Base-by-base conservation (phyloP, 805 yeast species). In the Metschnikowia dekortorum region DNA sequence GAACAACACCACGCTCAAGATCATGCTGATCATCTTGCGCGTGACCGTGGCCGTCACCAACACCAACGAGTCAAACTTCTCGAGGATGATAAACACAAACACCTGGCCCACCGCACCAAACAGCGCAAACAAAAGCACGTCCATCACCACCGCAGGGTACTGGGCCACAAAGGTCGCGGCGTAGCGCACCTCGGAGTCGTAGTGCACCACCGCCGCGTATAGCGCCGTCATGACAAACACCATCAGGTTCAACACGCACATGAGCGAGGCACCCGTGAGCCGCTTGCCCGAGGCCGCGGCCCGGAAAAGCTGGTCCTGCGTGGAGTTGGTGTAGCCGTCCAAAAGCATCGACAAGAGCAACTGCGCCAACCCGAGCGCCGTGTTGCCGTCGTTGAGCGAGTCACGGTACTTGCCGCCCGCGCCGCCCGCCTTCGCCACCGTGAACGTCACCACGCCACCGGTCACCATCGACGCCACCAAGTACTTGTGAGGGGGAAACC, bases 41-140 rank as follows among this genome's bases (percentile, higher is more conserved):
- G 99, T 92, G 8, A 94, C 97, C 0, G 98, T 94, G 14, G 95
- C 92, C 38, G 96, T 92, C 30, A 92, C 90, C 48, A 94, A 73
- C 0, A 87, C 80, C 52, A 94, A 71, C 1, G 97, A 89, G 44
- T 92, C 96, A 63, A 88, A 94, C 51, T 81, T 77, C 58, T 89
- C 94, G 42, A 94, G 70, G 1, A 96, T 89, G 47, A 83, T 68
- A 63, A 91, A 94, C 39, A 94, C 89, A 69, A 95, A 94, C n/a
- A 91, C 80, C 67, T 94, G 98, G 13, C 99, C 99, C 29, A 89
- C 61, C 0, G 97, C 84, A 2, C 98, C 99, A 63, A 89, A 84
- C 0, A 83, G 48, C 0, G 91, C 84, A 66, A 88, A 94, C 7
- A 79, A 61, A 14, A 80, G 50, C 29, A 92, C 75, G 61, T 90